Evolutionary conservation across 2,329 filamentous ascomycete genomes (phyloP).

Genomic region (Erysiphe pulchra): DNA sequence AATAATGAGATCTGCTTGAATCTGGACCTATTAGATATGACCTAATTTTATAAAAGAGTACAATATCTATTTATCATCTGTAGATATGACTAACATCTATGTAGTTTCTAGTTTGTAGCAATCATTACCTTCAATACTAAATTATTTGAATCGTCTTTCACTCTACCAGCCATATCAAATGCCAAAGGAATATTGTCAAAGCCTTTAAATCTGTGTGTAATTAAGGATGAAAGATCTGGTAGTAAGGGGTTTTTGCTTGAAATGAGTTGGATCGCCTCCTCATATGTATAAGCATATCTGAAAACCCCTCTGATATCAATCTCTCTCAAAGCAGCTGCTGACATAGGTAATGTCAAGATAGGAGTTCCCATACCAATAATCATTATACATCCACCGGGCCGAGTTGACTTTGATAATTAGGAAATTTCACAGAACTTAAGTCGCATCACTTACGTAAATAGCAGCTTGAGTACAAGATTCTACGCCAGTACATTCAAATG

Average conservation of each 20-base stretch:
- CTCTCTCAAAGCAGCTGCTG: conserved; percentile 47
- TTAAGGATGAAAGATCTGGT: conserved; percentile 52
- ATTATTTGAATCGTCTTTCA: conserved; percentile 12
- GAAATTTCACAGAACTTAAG: not conserved
- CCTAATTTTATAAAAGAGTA: no score
- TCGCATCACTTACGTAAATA: conserved; percentile 25
- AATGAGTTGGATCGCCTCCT: conserved; percentile 66
- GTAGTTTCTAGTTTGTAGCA: conserved; percentile 4
- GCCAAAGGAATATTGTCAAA: conserved; percentile 69
- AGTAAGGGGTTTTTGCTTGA: conserved; percentile 38
- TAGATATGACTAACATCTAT: no score
- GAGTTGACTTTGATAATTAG: conserved; percentile 21
- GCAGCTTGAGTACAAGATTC: conserved; percentile 28
- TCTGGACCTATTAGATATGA: no score
- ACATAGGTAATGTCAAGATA: conserved; percentile 33
- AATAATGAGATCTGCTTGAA: no score
- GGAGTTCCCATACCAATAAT: conserved; percentile 59
- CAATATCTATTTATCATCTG: no score
- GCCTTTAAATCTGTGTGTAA: conserved; percentile 56
- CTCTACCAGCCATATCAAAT: conserved; percentile 62
- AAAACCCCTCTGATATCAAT: conserved; percentile 55
- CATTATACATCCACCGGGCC: conserved; percentile 43
- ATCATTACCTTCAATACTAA: conserved; percentile 14
- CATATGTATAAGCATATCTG: conserved; percentile 72
- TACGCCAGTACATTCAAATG: conserved; percentile 32